Base-by-base conservation (phyloP, 768 basidiomycete genomes). In the Phanerodontia chrysosporium region DNA sequence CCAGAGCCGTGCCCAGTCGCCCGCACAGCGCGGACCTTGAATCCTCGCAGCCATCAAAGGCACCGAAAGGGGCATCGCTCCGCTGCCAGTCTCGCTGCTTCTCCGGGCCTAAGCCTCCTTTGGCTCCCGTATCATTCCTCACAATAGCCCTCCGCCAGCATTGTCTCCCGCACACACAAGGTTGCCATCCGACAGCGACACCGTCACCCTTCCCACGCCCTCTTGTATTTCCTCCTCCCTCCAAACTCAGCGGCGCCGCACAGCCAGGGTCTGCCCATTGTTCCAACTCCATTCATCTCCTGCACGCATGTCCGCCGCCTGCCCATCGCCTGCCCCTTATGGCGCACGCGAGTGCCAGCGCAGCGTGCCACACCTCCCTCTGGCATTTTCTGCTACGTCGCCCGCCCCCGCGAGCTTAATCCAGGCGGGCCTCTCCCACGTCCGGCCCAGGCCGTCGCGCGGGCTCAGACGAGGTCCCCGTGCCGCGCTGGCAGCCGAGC, bases 41-140 rank as follows among this genome's bases (percentile, higher is more conserved):
- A 12, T 30, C 57, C 16, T n/a, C n/a, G 58, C 49, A 35, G 39
- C 49, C 28, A 30, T 59, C 51, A 42, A 44, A 52, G 57, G 18
- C 27, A 29, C 21, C 14, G 45, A 55, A 59, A 53, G 58, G 58
- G 51, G 58, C 29, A 55, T 16, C 27, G 45, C 48, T 12, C 35
- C 28, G 28, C 42, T 61, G 45, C 42, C 16, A 30, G 36, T 36
- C 49, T 36, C 55, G 60, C 60, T 22, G 44, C 55, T 16, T 28
- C 6, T 51, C 55, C 60, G 57, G 49, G 55, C 60, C 60, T 61
- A 61, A 56, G 25, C 60, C 60, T 51, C 60, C 55, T 61, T 61
- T 55, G 59, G 59, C 2, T 42, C 46, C 1, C 36, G 49, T 49
- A 51, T 49, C 56, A 49, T n/a, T 35, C 45, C 57, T 58, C 57